Base-by-base conservation (phyloP, 2,329 filamentous ascomycete species). In the Exserohilum rostratum region DNA sequence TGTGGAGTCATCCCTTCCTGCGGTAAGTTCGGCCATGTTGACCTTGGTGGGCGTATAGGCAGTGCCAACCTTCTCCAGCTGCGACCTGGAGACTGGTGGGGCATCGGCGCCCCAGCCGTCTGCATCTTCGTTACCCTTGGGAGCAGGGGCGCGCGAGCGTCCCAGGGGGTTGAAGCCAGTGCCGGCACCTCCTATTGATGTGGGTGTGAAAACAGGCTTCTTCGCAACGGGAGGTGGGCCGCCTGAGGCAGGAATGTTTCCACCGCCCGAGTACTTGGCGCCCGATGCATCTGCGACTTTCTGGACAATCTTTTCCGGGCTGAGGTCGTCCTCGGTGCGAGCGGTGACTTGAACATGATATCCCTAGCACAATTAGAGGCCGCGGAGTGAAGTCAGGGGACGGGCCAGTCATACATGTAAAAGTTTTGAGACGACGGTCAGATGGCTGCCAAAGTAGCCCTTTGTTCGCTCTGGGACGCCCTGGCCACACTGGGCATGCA, bases 301-400 rank as follows among this genome's bases (percentile, higher is more conserved):
- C 73, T 95, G 89, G 66, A 98, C 84, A 65, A 99, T 96, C 53
- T 83, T 82, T 70, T 96, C 91, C 33, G 93, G 90, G 25, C 89
- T 91, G 58, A 99, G 85, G 72, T 98, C 93, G 70, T 86, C 85
- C 60, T 96, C 91, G 59, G 93, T 96, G 57, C 95, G 90, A 56
- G 95, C 95, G 47, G 93, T 98, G 67, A 99, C 90, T 79, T 99
- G 93, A 55, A 99, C 92, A 75, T 99, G 95, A 76, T 98, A 99
- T 64, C 95, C 92, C 83, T 86, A 52, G 15, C 13, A 3, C 13
- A 12, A 18, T 67, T 71, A 43, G 67, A 72, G 27, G 60, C 70
- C 74, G 46, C 18, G n/a, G 50, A 13, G 35, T 20, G 18, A n/a
- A 37, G 31, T 17, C 3, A 15, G 30, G 44, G 34, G 22, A 25